Percentiles rank a stretch among this genome's conserved stretches.
Conservation (phyloP, 306 rosid species). For the Clitoria ternatea region DNA sequence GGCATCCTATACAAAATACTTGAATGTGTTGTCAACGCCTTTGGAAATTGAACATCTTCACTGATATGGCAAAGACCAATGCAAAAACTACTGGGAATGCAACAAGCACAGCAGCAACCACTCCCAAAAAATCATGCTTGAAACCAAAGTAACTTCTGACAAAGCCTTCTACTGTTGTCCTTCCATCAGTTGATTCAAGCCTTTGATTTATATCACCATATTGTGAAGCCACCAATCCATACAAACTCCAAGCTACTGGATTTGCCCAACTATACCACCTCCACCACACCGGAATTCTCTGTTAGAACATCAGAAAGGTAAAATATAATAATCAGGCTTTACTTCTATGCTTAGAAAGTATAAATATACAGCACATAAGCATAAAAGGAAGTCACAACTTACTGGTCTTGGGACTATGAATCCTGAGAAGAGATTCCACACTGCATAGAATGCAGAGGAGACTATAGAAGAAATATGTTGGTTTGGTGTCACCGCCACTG, state of each 20-base stretch:
- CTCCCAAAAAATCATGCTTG: slow-evolving; percentile 16
- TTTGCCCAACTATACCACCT: slow-evolving; percentile 12
- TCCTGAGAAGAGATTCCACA: slow-evolving; percentile 43
- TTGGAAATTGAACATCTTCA: slow-evolving; percentile 29
- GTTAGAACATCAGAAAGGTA: background rate
- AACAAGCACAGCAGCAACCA: slow-evolving; percentile 7
- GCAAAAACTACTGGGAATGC: slow-evolving; percentile 17
- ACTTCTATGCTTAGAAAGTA: no score
- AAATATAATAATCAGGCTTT: no score
- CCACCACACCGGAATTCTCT: slow-evolving; percentile 45
- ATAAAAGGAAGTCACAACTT: background rate
- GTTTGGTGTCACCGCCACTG: slow-evolving; percentile 37
- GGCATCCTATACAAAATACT: no score
- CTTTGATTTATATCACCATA: slow-evolving; percentile 28
- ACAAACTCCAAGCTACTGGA: slow-evolving; percentile 39
- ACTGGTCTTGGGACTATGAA: slow-evolving; percentile 38
- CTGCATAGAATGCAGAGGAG: slow-evolving; percentile 1
- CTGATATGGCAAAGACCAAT: background rate
- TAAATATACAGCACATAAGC: background rate
- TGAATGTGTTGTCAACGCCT: background rate
- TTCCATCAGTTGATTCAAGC: background rate
- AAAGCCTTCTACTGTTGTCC: slow-evolving; percentile 5
- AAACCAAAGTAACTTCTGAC: slow-evolving; percentile 17
- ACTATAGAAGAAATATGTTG: slow-evolving; percentile 22
- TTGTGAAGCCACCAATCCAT: slow-evolving; percentile 44